Evolutionary conservation across 768 basidiomycete species (phyloP), one percentile per base, ranked within the genome.

Genomic region (Plicaturopsis crispa): DNA sequence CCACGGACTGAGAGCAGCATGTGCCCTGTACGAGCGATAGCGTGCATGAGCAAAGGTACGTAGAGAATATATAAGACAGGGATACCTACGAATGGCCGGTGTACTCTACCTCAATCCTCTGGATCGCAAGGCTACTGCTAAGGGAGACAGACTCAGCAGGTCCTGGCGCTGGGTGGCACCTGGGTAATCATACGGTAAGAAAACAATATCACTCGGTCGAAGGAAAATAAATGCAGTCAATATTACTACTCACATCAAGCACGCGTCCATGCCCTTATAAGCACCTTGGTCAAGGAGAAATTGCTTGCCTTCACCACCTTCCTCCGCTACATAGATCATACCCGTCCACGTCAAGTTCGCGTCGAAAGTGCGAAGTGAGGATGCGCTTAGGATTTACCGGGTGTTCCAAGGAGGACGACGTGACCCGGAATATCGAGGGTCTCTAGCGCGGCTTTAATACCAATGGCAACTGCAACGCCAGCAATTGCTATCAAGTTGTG

Each of bases 131-230:
- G 45, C 66, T 76, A 44, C 75, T 66, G 34, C 69, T 74, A 24
- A 89, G 61, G 43, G 77, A 83, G 24, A 81, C 72, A 3, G 78
- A 81, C 5, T 72, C 69, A 4, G 75, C 67, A 1, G 84, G 84
- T 1, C 88, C 86, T 13, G 85, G 80, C 28, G 81, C 84, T 12
- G 88, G 84, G 47, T 87, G 86, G 47, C 81, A 88, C 82, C 86
- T 86, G 33, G 1, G 28, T 30, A 20, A 28, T 2, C n/a, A 8
- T 14, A 17, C 4, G 12, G 32, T 32, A 11, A 39, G 28, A 30
- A 24, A 5, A n/a, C 6, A 12, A 17, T 11, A 17, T n/a, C 11
- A 33, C 13, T 11, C 39, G 28, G 30, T 20, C 30, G 33, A 4
- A 20, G 30, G 21, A 39, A 33, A 5, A 33, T 19, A 33, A 37